Evolutionary conservation across 2,329 filamentous ascomycete genomes (phyloP), one percentile per base, ranked within the genome.

Genomic region (Daldinia sp.): DNA sequence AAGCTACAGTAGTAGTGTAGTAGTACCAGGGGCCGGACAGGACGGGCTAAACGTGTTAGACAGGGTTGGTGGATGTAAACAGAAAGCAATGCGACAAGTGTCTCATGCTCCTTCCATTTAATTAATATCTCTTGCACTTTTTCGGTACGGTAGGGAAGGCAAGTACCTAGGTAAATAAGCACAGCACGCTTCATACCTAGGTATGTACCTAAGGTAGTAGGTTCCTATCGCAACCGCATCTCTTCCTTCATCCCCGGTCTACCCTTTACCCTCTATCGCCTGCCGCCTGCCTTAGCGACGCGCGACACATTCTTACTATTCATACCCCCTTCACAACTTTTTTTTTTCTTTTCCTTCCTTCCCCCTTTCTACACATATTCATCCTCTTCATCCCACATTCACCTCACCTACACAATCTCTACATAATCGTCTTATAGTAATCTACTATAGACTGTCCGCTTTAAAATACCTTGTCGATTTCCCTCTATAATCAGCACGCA

Each of bases 41-140:
- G 18, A 37, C 26, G 50, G 54, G 48, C 50, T 60, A 62, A 35
- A 62, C 33, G 18, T 58, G 26, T 33, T 30, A 67, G 42, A 60
- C 61, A 68, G 68, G 68, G 68, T 70, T 70, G 37, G 28, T 56
- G 20, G 58, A 46, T 61, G 68, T 70, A 70, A 70, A 70, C 68
- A 70, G 35, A 59, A 63, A 54, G 51, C 26, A 54, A 68, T 48
- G 28, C 60, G 51, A 65, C 39, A 55, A 56, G 54, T 48, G 68
- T 70, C 61, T 70, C 68, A 70, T 59, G 48, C 59, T 61, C 61
- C 61, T 68, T 65, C 65, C 53, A 18, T 63, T 61, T 63, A 63
- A 67, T 67, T 23, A 23, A 2, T 56, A 63, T 59, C 61, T 61
- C 57, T 61, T 39, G 18, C 46, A 51, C 46, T 44, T 58, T 28